Evolutionary conservation across 495 filamentous ascomycete genomes (phyloP).

Genomic region (Tuber melanosporum): DNA sequence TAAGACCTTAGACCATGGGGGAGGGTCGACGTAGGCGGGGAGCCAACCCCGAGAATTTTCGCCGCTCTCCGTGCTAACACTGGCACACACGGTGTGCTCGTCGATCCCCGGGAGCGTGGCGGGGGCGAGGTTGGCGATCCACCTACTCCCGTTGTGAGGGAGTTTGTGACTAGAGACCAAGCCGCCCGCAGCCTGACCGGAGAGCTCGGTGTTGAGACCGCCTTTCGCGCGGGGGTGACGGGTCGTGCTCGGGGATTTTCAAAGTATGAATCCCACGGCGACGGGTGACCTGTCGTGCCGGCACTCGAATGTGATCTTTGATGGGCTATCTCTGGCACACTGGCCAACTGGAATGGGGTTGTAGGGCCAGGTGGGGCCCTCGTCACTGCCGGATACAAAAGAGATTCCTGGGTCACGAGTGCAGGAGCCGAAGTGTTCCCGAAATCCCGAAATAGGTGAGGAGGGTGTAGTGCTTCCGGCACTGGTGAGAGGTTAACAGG

Average conservation of each 20-base stretch:
- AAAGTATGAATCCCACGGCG: constrained; percentile 12
- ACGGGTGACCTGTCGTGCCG: not conserved
- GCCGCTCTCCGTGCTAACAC: constrained; percentile 22
- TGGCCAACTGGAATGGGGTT: not conserved
- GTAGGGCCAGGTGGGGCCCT: not conserved
- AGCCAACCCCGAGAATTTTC: constrained; percentile 33
- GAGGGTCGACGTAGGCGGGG: constrained; percentile 7
- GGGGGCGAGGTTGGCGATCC: constrained; percentile 12
- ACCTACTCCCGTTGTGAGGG: not conserved
- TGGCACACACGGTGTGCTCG: constrained; percentile 12
- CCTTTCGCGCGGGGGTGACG: constrained; percentile 12
- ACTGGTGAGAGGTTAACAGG: not conserved
- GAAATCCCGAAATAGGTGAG: not conserved
- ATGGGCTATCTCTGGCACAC: not conserved
- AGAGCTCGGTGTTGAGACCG: constrained; percentile 3
- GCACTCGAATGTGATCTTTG: not conserved
- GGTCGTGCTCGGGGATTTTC: constrained; percentile 23
- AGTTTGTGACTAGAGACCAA: not conserved
- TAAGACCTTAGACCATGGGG: constrained; percentile 1
- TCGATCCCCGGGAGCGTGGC: constrained; percentile 7
- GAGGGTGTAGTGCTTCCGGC: not conserved
- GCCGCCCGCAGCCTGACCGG: constrained; percentile 8
- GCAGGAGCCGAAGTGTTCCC: not conserved
- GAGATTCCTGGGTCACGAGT: not conserved
- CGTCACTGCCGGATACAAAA: not conserved